These are phyloP conservation scores for Rhodotorula sp. DNA, from an alignment of 1,284 basidiomycete genomes.

Conservation along the genomic window DNA sequence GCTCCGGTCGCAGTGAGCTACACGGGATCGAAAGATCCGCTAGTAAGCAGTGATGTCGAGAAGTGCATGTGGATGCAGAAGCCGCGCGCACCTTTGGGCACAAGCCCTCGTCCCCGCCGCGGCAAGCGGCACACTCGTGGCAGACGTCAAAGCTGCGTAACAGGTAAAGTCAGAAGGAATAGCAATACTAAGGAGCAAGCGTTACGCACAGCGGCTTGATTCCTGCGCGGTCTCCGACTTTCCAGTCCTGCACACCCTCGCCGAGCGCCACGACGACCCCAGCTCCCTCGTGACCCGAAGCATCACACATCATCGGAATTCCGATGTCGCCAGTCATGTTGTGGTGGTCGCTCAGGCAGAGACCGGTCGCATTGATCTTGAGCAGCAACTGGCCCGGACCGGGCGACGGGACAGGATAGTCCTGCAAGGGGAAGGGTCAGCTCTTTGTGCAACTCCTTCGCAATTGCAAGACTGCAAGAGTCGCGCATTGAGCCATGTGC, in stretches of 20 bases:
- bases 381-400: conserved; percentile 29
- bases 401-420: conserved; percentile 23
- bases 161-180: not conserved
- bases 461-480: too few relatives aligned
- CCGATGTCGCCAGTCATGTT: conserved; percentile 24
- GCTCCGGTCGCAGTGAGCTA: not conserved
- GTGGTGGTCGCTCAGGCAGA: not conserved
- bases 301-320: conserved; percentile 1
- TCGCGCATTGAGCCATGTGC: not conserved
- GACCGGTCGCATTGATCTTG: conserved; percentile 28
- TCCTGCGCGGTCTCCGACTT: conserved; percentile 30
- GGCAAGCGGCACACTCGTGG: conserved; percentile 13
- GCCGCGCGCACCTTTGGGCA: conserved; percentile 21
- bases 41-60: not conserved
- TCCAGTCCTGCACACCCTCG: conserved; percentile 21
- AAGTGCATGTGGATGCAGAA: not conserved
- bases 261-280: conserved; percentile 12
- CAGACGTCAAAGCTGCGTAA: conserved; percentile 6
- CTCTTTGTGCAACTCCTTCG: too few relatives aligned
- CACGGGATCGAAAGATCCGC: not conserved
- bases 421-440: not conserved
- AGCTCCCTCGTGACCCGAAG: conserved; percentile 33
- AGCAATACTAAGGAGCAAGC: not conserved
- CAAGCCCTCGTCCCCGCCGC: conserved; percentile 19
- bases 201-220: conserved; percentile 37